Percentiles rank a stretch among this genome's conserved stretches.
Conservation (phyloP, 345 rosid species). For the Gossypium ekmanianum region DNA sequence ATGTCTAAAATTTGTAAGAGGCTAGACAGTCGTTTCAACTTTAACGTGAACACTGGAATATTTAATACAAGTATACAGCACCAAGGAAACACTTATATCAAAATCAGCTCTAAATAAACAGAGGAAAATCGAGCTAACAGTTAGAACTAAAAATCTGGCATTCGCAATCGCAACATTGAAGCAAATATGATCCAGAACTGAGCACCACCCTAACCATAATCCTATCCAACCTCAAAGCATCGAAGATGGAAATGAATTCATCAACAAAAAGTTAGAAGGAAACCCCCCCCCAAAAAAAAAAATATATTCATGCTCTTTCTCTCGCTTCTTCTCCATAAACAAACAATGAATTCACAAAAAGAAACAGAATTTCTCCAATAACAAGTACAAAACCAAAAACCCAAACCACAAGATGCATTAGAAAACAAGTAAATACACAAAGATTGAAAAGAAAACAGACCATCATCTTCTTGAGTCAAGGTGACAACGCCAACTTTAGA, state of each 20-base stretch:
- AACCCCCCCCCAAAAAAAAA: neutral
- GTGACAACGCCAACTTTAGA: constrained; percentile 75
- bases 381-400: constrained; percentile 6
- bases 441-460: constrained; percentile 29
- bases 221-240: neutral
- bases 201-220: neutral
- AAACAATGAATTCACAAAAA: neutral
- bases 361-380: no score
- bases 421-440: neutral
- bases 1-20: neutral
- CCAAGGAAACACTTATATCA: neutral
- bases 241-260: neutral
- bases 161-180: neutral
- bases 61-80: neutral
- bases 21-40: constrained; percentile 5
- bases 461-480: constrained; percentile 66
- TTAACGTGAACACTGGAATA: neutral
- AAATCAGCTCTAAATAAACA: neutral
- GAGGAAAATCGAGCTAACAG: neutral
- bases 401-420: neutral
- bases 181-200: neutral
- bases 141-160: neutral
- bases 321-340: neutral
- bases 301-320: neutral
- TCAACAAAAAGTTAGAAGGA: neutral